Conservation (phyloP, 1,139 yeast species). For the Nakaseomyces kungkrabaensis region DNA sequence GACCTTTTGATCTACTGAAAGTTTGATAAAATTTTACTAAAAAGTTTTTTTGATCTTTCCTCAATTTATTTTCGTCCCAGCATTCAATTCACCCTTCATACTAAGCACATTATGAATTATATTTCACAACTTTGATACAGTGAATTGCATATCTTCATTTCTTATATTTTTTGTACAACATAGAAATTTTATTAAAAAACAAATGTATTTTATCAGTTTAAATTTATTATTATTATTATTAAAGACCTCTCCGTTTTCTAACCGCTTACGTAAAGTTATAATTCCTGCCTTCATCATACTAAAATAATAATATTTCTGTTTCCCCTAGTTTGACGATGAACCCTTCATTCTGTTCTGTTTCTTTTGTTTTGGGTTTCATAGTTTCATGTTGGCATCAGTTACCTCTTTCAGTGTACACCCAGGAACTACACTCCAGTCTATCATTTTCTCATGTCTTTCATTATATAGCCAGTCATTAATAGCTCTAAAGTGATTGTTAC, state of each 20-base stretch:
- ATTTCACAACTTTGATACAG: too few relatives aligned
- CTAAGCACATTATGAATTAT: background rate
- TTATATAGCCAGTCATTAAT: slow-evolving; percentile 63
- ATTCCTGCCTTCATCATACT: too few relatives aligned
- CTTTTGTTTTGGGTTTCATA: background rate
- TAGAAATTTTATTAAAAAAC: background rate
- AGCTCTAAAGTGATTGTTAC: slow-evolving; percentile 55
- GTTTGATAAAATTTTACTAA: background rate
- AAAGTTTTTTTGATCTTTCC: background rate
- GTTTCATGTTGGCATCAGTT: slow-evolving; percentile 8
- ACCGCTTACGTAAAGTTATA: too few relatives aligned
- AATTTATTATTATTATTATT: background rate
- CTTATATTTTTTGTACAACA: background rate
- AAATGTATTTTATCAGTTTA: background rate
- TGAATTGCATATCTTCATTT: background rate
- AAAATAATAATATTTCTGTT: too few relatives aligned
- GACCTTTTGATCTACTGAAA: too few relatives aligned
- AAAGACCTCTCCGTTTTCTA: background rate
- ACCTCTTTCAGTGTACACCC: slow-evolving; percentile 21
- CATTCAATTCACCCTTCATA: background rate
- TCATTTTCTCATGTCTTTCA: slow-evolving; percentile 32
- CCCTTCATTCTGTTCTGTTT: too few relatives aligned
- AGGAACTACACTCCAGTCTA: slow-evolving; percentile 52
- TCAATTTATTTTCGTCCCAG: background rate
- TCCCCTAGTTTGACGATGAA: too few relatives aligned